Evolutionary conservation across 2,329 filamentous ascomycete species (phyloP), one percentile per base, ranked within the genome.

Genomic region (Falciphora oryzae): DNA sequence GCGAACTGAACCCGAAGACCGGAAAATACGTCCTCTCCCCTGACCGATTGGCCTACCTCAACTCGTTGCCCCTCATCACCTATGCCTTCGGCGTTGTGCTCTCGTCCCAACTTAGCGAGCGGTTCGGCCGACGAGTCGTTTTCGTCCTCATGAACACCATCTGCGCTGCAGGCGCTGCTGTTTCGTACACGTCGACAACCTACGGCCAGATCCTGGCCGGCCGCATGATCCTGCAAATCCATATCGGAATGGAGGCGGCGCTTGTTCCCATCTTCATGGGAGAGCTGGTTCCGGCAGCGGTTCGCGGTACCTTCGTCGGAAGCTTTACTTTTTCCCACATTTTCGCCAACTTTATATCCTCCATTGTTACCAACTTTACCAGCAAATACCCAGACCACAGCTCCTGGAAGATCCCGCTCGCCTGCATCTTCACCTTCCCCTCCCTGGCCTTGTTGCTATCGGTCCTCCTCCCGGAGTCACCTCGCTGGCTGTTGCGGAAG

Each of bases 401-500:
- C 4, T 69, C 66, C 28, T 70, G 69, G 69, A 65, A 65, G 61
- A 68, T 70, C 14, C 69, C 69, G 0, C 62, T 69, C 1, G 68
- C 60, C 13, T 57, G 67, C 27, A 66, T 68, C 13, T 66, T 70
- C 25, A 53, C 66, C 16, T 69, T 67, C 22, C 69, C 69, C 2
- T 31, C 63, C 0, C 64, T 68, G 18, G 65, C 65, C 1, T 32
- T 68, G 6, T 66, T 68, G 31, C 58, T 68, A 28, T 66, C 66
- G 58, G 14, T 66, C 22, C 32, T 68, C 7, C 67, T 71, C 5
- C 71, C 71, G 29, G 71, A 73, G 64, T 72, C 71, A 0, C 72
- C 72, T 0, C 69, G 72, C 14, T 73, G 71, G 71, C 66, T 73
- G n/a, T 65, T 73, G 28, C 62, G 66, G 14, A 63, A 68, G n/a